These are phyloP conservation scores for Basidioascus undulatus DNA, from an alignment of 768 basidiomycete genomes.

Conservation along the genomic window DNA sequence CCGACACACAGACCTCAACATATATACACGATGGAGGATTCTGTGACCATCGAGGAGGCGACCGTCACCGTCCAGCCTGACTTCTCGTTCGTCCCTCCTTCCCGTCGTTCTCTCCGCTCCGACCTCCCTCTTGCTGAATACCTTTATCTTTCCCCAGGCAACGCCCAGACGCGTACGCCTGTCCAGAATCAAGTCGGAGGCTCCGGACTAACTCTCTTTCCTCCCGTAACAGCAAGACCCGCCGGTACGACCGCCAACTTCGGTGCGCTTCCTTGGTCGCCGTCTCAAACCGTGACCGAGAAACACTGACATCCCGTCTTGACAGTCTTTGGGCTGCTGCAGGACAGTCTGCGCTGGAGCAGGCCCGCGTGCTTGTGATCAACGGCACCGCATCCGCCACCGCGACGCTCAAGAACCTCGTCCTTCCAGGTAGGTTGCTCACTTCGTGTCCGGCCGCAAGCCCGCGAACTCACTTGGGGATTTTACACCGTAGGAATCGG, in stretches of 20 bases:
- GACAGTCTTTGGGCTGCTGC: slow-evolving; percentile 72
- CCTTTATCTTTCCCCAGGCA: too few species aligned
- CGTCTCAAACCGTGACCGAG: not conserved
- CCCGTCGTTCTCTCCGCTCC: too few species aligned
- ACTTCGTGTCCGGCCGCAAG: not conserved
- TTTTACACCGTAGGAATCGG: slow-evolving; percentile 58
- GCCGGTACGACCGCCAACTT: slow-evolving; percentile 85
- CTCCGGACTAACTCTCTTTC: not conserved
- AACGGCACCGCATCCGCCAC: slow-evolving; percentile 63
- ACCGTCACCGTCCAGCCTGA: not conserved
- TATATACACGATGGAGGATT: too few species aligned
- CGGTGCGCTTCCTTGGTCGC: slow-evolving; percentile 27
- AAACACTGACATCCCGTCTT: not conserved
- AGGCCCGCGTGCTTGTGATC: slow-evolving; percentile 54
- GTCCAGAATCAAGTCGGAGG: not conserved
- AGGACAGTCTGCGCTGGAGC: slow-evolving; percentile 72
- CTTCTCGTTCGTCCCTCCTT: too few species aligned
- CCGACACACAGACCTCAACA: too few species aligned
- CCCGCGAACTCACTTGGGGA: not conserved
- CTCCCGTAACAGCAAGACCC: slow-evolving; percentile 30
- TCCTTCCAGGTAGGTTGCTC: slow-evolving; percentile 40
- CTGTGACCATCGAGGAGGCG: not conserved
- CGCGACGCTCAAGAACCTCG: slow-evolving; percentile 82
- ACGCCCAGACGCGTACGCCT: not conserved
- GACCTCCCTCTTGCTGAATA: too few species aligned